These are phyloP conservation scores for Trichosanthes cucumerina DNA, from an alignment of 306 rosid genomes.

Conservation along the genomic window DNA sequence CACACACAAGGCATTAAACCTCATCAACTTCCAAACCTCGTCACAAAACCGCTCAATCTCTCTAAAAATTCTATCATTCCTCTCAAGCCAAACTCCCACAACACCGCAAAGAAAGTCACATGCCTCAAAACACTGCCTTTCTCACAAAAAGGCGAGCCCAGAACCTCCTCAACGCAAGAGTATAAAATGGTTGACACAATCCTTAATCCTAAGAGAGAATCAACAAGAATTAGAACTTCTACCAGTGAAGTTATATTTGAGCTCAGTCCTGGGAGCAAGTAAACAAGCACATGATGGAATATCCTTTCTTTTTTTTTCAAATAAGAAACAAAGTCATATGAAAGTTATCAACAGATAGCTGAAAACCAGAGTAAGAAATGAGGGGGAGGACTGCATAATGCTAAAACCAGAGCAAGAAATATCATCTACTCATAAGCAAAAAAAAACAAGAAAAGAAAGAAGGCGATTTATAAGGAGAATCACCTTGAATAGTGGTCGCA, in stretches of 20 bases:
- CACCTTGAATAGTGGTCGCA: constrained; percentile 84
- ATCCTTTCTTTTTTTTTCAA: not conserved
- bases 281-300: not conserved
- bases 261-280: not conserved
- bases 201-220: not conserved
- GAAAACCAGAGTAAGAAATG: not conserved
- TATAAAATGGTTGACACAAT: not conserved
- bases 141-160: no score
- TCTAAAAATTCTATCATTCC: no score
- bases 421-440: not conserved
- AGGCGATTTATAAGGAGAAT: constrained; percentile 11
- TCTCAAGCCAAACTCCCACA: no score
- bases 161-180: not conserved
- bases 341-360: not conserved
- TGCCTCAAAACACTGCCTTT: no score
- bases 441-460: not conserved
- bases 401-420: not conserved
- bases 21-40: no score
- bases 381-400: not conserved
- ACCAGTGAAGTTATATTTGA: not conserved
- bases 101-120: no score
- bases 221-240: not conserved
- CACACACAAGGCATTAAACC: no score
- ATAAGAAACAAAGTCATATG: not conserved
- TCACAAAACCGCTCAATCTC: no score